Evolutionary conservation across 2,329 filamentous ascomycete species (phyloP), one percentile per base, ranked within the genome.

Genomic region (Epichloe sibirici): DNA sequence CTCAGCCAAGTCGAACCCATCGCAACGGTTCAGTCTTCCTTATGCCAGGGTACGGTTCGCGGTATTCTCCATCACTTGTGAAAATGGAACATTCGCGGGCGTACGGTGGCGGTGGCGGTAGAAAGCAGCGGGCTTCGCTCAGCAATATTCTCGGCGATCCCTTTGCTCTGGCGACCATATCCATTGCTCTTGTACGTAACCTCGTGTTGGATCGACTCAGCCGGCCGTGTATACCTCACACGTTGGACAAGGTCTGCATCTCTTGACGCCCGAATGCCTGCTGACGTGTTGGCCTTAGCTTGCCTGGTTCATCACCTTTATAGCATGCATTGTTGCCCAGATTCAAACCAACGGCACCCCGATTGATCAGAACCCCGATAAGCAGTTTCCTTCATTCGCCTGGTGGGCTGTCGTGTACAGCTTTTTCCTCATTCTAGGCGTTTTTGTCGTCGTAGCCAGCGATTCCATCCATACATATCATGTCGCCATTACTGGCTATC

Each of bases 121-220:
- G 77, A 63, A 84, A 95, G 69, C 85, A 95, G 69, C 85, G 53
- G 44, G 23, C 53, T 17, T 55, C 53, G 7, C 70, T 90, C 69
- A 87, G 87, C 66, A 94, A 96, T 71, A 90, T 98, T 62, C 78
- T 96, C 56, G 93, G 93, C 62, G 91, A 98, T 71, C 93, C 93
- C 5, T 97, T 98, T 70, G 90, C 91, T 55, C 79, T 98, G 55
- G 90, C 90, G 52, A 97, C 93, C 38, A 82, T 95, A 58, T 96
- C 91, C 53, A 96, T 97, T 68, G 82, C 86, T 57, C 77, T 88
- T 65, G 91, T 96, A 81, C 69, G 89, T 79, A 35, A n/a, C 6
- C 21, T 38, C 31, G 15, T 43, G 47, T 50, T 40, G 15, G 28
- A 34, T 43, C 45, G 31, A n/a, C 8, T 31, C 25, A 8, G 21